Evolutionary conservation across 306 rosid species (phyloP).

Genomic region (Glycine tomentella): DNA sequence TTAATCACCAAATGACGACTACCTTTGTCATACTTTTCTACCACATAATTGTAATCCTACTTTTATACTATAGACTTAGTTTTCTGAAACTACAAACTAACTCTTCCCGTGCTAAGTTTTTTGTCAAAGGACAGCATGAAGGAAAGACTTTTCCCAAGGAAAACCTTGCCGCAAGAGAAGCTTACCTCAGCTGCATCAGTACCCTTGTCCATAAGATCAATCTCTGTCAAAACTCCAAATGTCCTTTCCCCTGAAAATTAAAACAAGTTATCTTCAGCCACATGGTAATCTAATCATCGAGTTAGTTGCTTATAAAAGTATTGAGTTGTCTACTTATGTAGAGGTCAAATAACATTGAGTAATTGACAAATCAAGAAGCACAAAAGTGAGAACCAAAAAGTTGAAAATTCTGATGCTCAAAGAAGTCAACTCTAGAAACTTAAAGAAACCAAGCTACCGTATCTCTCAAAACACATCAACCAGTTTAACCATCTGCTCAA

Average conservation of each 20-base stretch:
- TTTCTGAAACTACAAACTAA: conserved; percentile 6
- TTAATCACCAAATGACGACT: conserved; percentile 34
- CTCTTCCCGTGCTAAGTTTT: neutral
- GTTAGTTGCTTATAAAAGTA: conserved; percentile 17
- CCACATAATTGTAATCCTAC: conserved; percentile 21
- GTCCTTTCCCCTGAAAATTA: conserved; percentile 86
- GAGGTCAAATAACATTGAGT: conserved; percentile 2
- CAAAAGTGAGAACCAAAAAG: conserved; percentile 16
- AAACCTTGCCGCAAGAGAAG: conserved; percentile 34
- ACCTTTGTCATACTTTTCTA: neutral
- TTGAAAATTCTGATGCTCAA: neutral
- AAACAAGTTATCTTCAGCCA: conserved; percentile 34
- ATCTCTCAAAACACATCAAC: neutral
- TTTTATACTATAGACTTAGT: neutral
- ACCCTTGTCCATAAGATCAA: conserved; percentile 99
- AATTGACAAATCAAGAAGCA: conserved; percentile 23
- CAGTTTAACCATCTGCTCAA: too few species aligned
- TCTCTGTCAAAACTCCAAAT: conserved; percentile 93
- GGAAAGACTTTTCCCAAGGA: neutral
- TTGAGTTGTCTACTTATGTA: conserved; percentile 20
- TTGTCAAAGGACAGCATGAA: conserved; percentile 1
- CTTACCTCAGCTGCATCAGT: conserved; percentile 97
- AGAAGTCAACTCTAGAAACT: conserved; percentile 47
- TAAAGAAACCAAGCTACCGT: conserved; percentile 1
- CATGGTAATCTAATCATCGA: conserved; percentile 27